Evolutionary conservation across 2,329 filamentous ascomycete species (phyloP).

Genomic region (Lachnellula subtilissima): DNA sequence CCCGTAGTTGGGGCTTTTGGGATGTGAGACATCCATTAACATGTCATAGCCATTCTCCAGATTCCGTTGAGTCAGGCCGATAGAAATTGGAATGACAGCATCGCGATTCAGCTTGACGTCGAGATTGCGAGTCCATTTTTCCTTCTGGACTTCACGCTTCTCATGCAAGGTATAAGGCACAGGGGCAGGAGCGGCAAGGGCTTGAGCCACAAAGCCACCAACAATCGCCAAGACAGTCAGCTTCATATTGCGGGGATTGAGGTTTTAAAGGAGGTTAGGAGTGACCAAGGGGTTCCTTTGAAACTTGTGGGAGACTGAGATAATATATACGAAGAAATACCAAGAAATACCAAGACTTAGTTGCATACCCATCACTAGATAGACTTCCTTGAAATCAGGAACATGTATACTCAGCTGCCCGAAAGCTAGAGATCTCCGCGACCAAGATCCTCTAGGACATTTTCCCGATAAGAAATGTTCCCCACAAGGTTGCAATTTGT

Average conservation of each 20-base stretch:
- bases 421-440: background rate
- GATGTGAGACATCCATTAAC: slow-evolving; percentile 41
- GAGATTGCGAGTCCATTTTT: slow-evolving; percentile 12
- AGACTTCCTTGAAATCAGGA: background rate
- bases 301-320: background rate
- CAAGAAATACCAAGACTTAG: background rate
- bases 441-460: background rate
- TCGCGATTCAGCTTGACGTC: slow-evolving; percentile 13
- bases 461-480: background rate
- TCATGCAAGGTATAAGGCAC: slow-evolving; percentile 22
- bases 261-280: background rate
- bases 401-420: background rate
- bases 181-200: slow-evolving; percentile 10
- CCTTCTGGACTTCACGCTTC: slow-evolving; percentile 11
- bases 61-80: slow-evolving; percentile 42
- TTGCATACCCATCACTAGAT: background rate
- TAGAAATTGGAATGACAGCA: slow-evolving; percentile 22
- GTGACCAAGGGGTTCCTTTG: background rate
- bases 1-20: slow-evolving; percentile 39
- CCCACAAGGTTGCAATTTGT: background rate
- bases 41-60: slow-evolving; percentile 40
- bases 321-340: background rate
- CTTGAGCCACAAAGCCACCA: slow-evolving; percentile 4
- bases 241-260: slow-evolving; percentile 10
- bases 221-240: slow-evolving; percentile 11